Base-by-base conservation (phyloP, 352 stramenopile species). In the Pythium rhizo-oryzae region DNA sequence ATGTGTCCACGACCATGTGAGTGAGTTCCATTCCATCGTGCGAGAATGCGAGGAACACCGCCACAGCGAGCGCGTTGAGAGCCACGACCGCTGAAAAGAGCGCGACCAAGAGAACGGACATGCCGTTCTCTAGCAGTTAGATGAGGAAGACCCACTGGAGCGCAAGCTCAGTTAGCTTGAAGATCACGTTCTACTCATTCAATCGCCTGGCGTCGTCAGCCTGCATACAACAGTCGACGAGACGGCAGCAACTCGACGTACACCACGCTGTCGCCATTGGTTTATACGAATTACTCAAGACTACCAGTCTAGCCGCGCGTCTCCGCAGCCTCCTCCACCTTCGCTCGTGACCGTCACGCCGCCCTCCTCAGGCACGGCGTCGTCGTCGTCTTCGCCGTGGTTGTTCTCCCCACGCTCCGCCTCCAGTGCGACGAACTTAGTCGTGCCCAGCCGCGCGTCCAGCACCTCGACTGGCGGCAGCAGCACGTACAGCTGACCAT, bases 361-460 rank as follows among this genome's bases (percentile, higher is more conserved):
- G 35, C 35, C 35, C 12, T 41, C 35, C 35, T 41, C 35, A 12
- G 35, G 7, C 35, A 41, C 35, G 35, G 7, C 35, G 35, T 41
- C 12, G 35, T 12, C 35, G 12, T 41, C 12, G 35, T 41, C 35
- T 41, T 12, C 35, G n/a, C n/a, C n/a, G n/a, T n/a, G n/a, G n/a
- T n/a, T n/a, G 35, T 41, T 7, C 12, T 41, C 35, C 35, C 7
- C 7, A 13, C 7, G 7, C 35, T 41, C 35, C 7, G 35, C 35
- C 12, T 7, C 35, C 35, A 41, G 35, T 7, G 35, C 12, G 7
- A 41, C 35, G 35, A 41, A 41, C 35, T 41, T 44, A 51, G 80
- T 81, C 4, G 87, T 97, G 30, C 85, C 90, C 12, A 98, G 71
- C 28, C 96, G 91, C 23, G 80, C 84, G 73, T 98, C 90, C 2